These are phyloP conservation scores for Chlorokybus atmophyticus DNA, from an alignment of 139 green algal genomes.

Conservation along the genomic window DNA sequence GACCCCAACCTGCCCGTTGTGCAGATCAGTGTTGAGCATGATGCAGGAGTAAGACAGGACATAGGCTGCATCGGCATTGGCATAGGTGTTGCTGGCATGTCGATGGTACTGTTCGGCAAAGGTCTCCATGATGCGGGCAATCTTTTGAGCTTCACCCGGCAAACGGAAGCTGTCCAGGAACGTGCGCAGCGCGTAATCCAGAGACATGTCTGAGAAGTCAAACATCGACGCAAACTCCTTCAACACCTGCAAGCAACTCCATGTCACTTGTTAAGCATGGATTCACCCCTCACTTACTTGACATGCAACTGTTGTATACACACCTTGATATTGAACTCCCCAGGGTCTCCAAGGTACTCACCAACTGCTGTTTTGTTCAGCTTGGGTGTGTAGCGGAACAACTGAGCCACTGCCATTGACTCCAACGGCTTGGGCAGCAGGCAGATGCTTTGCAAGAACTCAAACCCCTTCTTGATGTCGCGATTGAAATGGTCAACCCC, in stretches of 20 bases:
- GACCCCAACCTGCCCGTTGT: conserved; percentile 47
- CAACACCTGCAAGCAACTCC: too few relatives aligned
- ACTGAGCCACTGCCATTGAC: conserved; percentile 43
- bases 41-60: conserved; percentile 69
- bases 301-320: too few relatives aligned
- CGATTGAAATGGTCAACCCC: conserved; percentile 94
- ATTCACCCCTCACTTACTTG: too few relatives aligned
- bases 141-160: conserved; percentile 73
- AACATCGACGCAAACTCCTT: conserved; percentile 51
- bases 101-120: conserved; percentile 40
- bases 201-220: conserved; percentile 54
- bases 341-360: conserved; percentile 79
- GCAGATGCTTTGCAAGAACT: conserved; percentile 62
- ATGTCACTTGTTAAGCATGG: too few relatives aligned
- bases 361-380: conserved; percentile 75
- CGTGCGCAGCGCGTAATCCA: conserved; percentile 58
- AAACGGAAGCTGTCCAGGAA: conserved; percentile 64
- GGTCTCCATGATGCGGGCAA: conserved; percentile 57
- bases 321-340: conserved; percentile 66
- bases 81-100: conserved; percentile 7
- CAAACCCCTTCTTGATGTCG: conserved; percentile 85
- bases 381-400: conserved; percentile 69
- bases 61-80: conserved; percentile 52
- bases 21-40: conserved; percentile 77
- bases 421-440: conserved; percentile 55